Conservation (phyloP, 495 filamentous ascomycete species). For the Aspergillus diversus region DNA sequence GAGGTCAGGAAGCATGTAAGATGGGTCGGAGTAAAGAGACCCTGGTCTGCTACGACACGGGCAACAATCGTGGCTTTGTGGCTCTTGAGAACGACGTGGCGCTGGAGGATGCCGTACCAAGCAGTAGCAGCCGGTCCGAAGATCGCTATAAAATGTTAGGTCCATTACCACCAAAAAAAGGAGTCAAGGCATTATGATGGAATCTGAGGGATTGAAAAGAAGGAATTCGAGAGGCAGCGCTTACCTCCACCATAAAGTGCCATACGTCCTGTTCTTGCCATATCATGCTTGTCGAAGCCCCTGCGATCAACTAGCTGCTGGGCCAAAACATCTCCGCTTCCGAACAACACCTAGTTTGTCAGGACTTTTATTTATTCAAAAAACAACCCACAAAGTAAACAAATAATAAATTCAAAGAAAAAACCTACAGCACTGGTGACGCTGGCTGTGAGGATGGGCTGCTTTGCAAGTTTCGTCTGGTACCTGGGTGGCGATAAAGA, state of each 20-base stretch:
- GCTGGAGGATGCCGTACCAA: constrained; percentile 84
- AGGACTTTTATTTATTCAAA: background rate
- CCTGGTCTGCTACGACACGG: constrained; percentile 82
- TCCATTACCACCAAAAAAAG: constrained; percentile 6
- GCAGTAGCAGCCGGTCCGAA: constrained; percentile 90
- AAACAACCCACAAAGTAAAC: background rate
- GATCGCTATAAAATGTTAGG: constrained; percentile 56
- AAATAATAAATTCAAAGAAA: background rate
- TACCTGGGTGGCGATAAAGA: constrained; percentile 64
- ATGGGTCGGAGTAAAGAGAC: constrained; percentile 81
- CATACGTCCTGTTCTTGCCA: constrained; percentile 85
- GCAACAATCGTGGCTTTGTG: constrained; percentile 73
- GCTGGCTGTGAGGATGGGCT: constrained; percentile 86
- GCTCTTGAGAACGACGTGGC: constrained; percentile 64
- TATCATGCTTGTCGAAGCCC: constrained; percentile 78
- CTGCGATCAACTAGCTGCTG: constrained; percentile 89
- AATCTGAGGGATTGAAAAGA: background rate
- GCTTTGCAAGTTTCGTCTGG: constrained; percentile 76
- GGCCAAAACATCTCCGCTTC: constrained; percentile 86
- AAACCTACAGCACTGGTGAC: constrained; percentile 73
- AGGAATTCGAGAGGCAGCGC: constrained; percentile 16
- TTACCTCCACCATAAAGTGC: constrained; percentile 87
- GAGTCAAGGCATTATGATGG: background rate
- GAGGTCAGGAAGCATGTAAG: constrained; percentile 79
- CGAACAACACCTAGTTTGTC: constrained; percentile 72